A percentile compares a stretch with the other conserved stretches of the same genome.
Evolutionary conservation across 2,329 filamentous ascomycete species (phyloP).

Genomic region (Pseudogymnoascus sp.): DNA sequence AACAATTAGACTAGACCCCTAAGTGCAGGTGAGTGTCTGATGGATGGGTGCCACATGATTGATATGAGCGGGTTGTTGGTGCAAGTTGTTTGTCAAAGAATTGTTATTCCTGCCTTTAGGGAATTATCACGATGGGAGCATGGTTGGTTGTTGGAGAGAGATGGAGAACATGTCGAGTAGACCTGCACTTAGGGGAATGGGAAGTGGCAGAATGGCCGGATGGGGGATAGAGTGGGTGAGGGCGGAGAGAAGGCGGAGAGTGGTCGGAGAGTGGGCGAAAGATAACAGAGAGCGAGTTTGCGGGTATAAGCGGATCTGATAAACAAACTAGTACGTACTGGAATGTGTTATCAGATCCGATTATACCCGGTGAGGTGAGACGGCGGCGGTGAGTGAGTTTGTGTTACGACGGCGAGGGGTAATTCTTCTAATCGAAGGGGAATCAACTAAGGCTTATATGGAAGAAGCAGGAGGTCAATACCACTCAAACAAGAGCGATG

Average conservation of each 20-base stretch:
- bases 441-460: too few species aligned
- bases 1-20: not conserved
- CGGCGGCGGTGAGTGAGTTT: too few species aligned
- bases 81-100: not conserved
- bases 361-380: not conserved
- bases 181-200: conserved; percentile 7
- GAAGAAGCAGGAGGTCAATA: too few species aligned
- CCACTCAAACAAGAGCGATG: too few species aligned
- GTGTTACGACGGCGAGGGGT: too few species aligned
- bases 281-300: not conserved
- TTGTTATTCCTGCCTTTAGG: conserved; percentile 10
- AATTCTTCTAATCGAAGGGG: too few species aligned
- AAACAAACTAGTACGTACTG: not conserved
- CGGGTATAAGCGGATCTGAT: not conserved
- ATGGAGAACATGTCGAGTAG: not conserved
- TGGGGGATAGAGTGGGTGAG: not conserved
- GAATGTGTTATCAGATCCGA: not conserved
- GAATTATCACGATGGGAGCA: not conserved
- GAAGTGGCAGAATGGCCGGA: not conserved
- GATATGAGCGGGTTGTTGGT: not conserved
- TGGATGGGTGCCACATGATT: not conserved
- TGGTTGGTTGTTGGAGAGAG: not conserved
- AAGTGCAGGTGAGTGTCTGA: conserved; percentile 1
- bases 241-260: not conserved
- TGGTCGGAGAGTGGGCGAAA: not conserved